Base-by-base conservation (phyloP, 176 grass and related monocot genomes). In the Carex parvula region DNA sequence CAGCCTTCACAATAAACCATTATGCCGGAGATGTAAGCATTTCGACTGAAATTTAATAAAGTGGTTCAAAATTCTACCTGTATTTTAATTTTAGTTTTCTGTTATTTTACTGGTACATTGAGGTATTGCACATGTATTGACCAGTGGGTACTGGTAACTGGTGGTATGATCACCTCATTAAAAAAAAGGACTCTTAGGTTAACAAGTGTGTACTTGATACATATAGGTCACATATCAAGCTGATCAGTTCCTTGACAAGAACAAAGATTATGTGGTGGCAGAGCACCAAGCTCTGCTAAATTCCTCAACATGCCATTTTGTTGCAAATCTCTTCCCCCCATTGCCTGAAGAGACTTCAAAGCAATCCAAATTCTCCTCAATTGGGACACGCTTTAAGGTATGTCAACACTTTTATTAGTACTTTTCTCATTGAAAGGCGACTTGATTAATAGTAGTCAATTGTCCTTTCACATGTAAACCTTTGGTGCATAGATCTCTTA, bases 21-120 rank as follows among this genome's bases (percentile, higher is more conserved):
- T 98, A 98, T 46, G 95, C 95, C 59, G 95, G 95, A 88, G 92
- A 98, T 86, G 95, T 98, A 98, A 98, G 91, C n/a, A 88, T 81
- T 60, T 18, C 18, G 65, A 64, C 15, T 48, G 53, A 59, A 85
- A 60, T 1, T 86, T 55, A 74, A 42, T 4, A 3, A 46, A 74
- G 1, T 24, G 13, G 3, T 22, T 50, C 10, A 15, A 24, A 20
- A 0, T 73, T 73, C 10, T 22, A 73, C 70, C 8, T 73, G 1
- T 50, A 8, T 16, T 50, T 7, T 2, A 10, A 21, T 53, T 75
- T 22, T 26, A 53, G 0, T 54, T 53, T 50, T 75, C 7, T 75
- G 70, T 53, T 53, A 75, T 53, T 75, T 75, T 69, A 73, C 54
- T 33, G 42, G 83, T 74, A 81, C 30, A 83, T 26, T 70, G 63